Base-by-base conservation (phyloP, 2,329 filamentous ascomycete genomes). In the Beauveria sp. region DNA sequence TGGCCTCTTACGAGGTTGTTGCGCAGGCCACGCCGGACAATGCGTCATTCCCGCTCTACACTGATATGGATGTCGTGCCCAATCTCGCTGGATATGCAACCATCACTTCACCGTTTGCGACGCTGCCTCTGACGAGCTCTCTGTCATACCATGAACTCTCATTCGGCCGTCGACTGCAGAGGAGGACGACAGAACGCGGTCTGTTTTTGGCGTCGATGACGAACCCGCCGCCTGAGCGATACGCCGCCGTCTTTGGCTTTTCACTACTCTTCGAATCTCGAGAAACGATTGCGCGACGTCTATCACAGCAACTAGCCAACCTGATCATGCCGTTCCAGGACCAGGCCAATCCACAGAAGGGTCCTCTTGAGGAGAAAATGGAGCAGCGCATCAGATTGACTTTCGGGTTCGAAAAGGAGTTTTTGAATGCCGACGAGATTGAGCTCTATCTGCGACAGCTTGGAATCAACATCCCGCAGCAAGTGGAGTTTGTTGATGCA, bases 401-500 rank as follows among this genome's bases (percentile, higher is more conserved):
- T 45, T 71, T 86, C 1, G 88, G 85, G 0, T 89, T 87, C 63
- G 82, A 88, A 63, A 89, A 89, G 5, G 84, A 90, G 56, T 95
- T 90, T 78, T 90, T 89, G 66, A 90, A 95, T 68, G 76, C 86
- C 0, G 82, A 90, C 63, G 91, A 95, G 70, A 86, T 92, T 0
- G 88, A 95, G 71, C 79, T 83, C 14, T 95, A 92, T 69, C 75
- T 96, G 3, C 81, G 80, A 46, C 79, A 82, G 55, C 81, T 82
- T 34, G 86, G 86, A 5, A 82, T 91, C 34, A 70, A 77, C 51
- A 85, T 92, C 57, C 82, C 87, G 10, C 79, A 82, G 0, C 76
- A 78, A 10, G 78, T 81, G 10, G 86, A 88, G 20, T 86, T 82
- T 60, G 77, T 88, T 1, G 81, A 82, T 53, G 81, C 82, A 9